Evolutionary conservation across 2,329 filamentous ascomycete species (phyloP), one percentile per base, ranked within the genome.

Genomic region (Cladophialophora immunda): DNA sequence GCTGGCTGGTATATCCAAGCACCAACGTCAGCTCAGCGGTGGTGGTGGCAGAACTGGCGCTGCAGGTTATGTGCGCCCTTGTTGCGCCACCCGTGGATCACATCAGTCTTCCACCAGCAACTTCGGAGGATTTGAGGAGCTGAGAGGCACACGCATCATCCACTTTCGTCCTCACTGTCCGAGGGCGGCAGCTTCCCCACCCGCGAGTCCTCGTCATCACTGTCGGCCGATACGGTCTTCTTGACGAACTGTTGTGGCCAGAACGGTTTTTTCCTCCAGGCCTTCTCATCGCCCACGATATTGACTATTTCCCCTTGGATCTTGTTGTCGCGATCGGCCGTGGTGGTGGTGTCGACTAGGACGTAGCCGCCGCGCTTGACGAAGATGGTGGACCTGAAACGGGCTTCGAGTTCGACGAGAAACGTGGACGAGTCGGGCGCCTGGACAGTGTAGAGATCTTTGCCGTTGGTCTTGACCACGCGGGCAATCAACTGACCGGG

Each of bases 1-100:
- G 92, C 13, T 97, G 94, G 94, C 97, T 97, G 73, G 88, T 94
- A 9, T 97, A 91, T 76, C 94, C 94, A n/a, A 97, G 93, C 76
- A 91, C 89, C 36, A 79, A 83, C 62, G 70, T 76, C 38, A 92
- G 89, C 77, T 92, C 90, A 5, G 78, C 80, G 69, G 81, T 85
- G 5, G 94, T 93, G 8, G 91, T 99, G 15, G 84, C 84, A 27
- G 87, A 88, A 45, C 82, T 98, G 73, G 87, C 87, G 19, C 76
- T 86, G 13, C 91, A 91, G 17, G 88, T 94, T 9, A 61, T 66
- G 54, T 67, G 64, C 58, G 62, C 58, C 22, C 69, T 72, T 45
- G 62, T 66, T 54, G 69, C 69, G 50, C 63, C 67, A 22, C 67
- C 69, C 22, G 65, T 70, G 11, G 70, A 72, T 52, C 66, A 70